Percentiles rank a stretch among this genome's conserved stretches.
Conservation (phyloP, 805 yeast genomes). For the Pichia sporocuriosa region DNA sequence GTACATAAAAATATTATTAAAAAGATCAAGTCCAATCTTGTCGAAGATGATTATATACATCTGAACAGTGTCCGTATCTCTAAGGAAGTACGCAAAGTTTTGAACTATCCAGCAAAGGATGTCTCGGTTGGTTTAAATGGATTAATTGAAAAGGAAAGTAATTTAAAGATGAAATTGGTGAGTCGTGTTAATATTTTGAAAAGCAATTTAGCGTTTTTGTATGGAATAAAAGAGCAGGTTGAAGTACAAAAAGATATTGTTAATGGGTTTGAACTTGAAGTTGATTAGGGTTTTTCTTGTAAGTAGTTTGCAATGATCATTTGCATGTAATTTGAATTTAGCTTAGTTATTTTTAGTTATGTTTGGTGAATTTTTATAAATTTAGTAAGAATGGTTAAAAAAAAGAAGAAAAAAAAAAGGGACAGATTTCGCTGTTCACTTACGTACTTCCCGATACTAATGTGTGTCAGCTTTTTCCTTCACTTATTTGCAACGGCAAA, state of each 20-base stretch:
- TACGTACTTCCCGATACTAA: too few relatives aligned
- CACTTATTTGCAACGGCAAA: too few relatives aligned
- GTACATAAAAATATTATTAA: constrained; percentile 76
- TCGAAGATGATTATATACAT: constrained; percentile 69
- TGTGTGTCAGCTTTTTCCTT: too few relatives aligned
- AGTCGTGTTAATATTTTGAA: constrained; percentile 49
- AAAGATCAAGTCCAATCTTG: constrained; percentile 58
- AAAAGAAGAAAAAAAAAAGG: too few relatives aligned
- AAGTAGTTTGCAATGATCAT: too few relatives aligned
- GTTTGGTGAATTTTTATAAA: too few relatives aligned
- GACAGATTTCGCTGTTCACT: too few relatives aligned
- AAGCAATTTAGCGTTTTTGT: constrained; percentile 48
- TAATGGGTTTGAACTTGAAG: constrained; percentile 11
- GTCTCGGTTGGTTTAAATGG: constrained; percentile 65
- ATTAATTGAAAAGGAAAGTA: constrained; percentile 52
- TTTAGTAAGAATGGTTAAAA: too few relatives aligned
- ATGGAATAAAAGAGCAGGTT: constrained; percentile 28
- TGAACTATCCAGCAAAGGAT: constrained; percentile 76
- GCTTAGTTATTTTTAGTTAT: too few relatives aligned
- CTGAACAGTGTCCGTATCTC: constrained; percentile 71
- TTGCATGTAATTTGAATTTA: too few relatives aligned
- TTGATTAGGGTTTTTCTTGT: too few relatives aligned
- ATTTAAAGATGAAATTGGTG: constrained; percentile 51
- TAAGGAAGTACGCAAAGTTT: constrained; percentile 74
- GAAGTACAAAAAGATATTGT: constrained; percentile 18